Evolutionary conservation across 2,329 filamentous ascomycete genomes (phyloP).

Genomic region (Curvularia hawaiiensis): DNA sequence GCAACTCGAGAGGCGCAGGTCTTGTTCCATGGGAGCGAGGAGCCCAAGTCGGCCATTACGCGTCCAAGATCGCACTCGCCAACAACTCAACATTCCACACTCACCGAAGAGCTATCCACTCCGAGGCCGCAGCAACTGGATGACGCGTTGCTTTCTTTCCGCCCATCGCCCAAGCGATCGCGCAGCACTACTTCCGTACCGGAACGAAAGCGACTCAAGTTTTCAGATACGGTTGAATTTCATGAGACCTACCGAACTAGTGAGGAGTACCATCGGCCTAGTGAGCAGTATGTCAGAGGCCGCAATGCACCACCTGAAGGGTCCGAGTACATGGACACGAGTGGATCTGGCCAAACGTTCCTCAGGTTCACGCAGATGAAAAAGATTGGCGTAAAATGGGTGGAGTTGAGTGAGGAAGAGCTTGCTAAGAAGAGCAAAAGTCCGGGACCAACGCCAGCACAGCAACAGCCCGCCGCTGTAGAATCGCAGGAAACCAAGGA

Average conservation of each 20-base stretch:
- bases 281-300: conserved; percentile 31
- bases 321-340: conserved; percentile 36
- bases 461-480: not conserved
- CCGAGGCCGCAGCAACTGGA: conserved; percentile 1
- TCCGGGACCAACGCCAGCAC: conserved; percentile 2
- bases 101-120: not conserved
- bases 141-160: conserved; percentile 3
- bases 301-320: conserved; percentile 34
- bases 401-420: conserved; percentile 28
- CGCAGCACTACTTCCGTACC: conserved; percentile 10
- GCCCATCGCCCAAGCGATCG: conserved; percentile 12
- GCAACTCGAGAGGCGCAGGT: not conserved
- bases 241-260: conserved; percentile 25
- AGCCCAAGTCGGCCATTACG: conserved; percentile 10
- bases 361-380: conserved; percentile 33
- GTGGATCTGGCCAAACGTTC: conserved; percentile 26
- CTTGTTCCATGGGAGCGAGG: not conserved
- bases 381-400: conserved; percentile 28
- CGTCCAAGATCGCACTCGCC: conserved; percentile 15
- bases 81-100: not conserved
- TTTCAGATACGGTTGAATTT: conserved; percentile 26
- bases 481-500: not conserved
- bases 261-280: conserved; percentile 21
- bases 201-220: conserved; percentile 28
- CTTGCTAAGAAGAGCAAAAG: conserved; percentile 11